Evolutionary conservation across 495 filamentous ascomycete species (phyloP).

Genomic region (Choiromyces venosus): DNA sequence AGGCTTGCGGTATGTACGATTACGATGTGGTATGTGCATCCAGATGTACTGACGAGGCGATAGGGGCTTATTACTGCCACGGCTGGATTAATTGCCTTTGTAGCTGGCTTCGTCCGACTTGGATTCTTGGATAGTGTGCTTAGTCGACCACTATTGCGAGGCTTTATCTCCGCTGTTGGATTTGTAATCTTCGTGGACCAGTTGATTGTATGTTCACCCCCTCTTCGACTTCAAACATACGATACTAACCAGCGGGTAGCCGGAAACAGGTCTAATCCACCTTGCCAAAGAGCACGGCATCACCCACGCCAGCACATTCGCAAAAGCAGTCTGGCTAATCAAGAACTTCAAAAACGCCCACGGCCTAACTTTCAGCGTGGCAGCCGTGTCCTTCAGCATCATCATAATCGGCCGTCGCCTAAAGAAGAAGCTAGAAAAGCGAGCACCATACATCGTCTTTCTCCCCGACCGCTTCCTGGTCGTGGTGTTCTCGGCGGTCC

Average conservation of each 20-base stretch:
- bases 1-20: slow-evolving; percentile 53
- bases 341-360: slow-evolving; percentile 61
- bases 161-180: slow-evolving; percentile 94
- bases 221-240: neutral
- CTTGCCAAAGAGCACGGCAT: slow-evolving; percentile 56
- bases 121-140: slow-evolving; percentile 94
- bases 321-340: slow-evolving; percentile 76
- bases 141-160: slow-evolving; percentile 82
- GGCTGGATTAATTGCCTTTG: slow-evolving; percentile 77
- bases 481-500: slow-evolving; percentile 75
- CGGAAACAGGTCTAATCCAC: slow-evolving; percentile 72
- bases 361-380: slow-evolving; percentile 65
- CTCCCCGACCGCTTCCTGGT: slow-evolving; percentile 89
- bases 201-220: slow-evolving; percentile 51
- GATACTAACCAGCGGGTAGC: slow-evolving; percentile 40
- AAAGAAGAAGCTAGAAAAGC: slow-evolving; percentile 75
- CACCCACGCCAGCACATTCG: slow-evolving; percentile 73
- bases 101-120: slow-evolving; percentile 75
- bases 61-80: slow-evolving; percentile 77
- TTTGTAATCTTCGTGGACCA: slow-evolving; percentile 95
- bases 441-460: slow-evolving; percentile 76
- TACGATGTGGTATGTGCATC: neutral
- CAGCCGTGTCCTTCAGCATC: slow-evolving; percentile 71
- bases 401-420: slow-evolving; percentile 77
- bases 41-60: neutral